Percentiles rank a stretch among this genome's conserved stretches.
phyloP scores from a whole-genome alignment of 2,329 filamentous ascomycete species.

The Fusarium hainanense region DNA sequence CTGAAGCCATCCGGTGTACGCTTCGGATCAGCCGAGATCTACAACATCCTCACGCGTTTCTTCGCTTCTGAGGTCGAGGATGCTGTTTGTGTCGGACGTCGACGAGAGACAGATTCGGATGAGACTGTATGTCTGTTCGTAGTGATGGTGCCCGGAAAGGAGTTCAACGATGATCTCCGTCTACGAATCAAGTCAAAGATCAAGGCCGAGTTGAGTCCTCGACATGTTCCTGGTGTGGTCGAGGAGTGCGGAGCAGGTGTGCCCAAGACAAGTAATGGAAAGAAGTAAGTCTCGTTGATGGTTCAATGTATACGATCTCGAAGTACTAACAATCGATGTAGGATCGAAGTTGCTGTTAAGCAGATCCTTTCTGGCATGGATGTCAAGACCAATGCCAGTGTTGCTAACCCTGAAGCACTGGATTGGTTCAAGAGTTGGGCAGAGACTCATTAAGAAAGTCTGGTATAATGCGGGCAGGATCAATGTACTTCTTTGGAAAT shows the following conservation, averaged over 20 bases:
- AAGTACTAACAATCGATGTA: constrained; percentile 48
- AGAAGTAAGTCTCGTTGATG: constrained; percentile 73
- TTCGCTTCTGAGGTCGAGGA: constrained; percentile 85
- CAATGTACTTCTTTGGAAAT: not conserved
- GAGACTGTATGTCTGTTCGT: constrained; percentile 92
- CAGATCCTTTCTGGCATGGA: constrained; percentile 91
- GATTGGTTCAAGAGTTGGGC: constrained; percentile 90
- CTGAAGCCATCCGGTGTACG: constrained; percentile 91
- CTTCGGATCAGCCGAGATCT: constrained; percentile 95
- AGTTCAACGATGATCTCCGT: constrained; percentile 70
- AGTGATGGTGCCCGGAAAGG: constrained; percentile 72
- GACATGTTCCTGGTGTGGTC: constrained; percentile 88
- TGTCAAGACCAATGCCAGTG: constrained; percentile 89
- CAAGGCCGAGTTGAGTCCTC: constrained; percentile 81
- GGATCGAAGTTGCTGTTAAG: constrained; percentile 94
- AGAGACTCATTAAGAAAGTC: constrained; percentile 55
- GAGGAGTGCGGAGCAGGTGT: constrained; percentile 84
- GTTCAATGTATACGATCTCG: not conserved
- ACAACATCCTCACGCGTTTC: constrained; percentile 89
- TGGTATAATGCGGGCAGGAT: too few species aligned
- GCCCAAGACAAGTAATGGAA: constrained; percentile 92
- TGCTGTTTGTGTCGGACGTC: constrained; percentile 85
- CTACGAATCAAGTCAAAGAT: constrained; percentile 74
- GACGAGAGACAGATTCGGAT: constrained; percentile 77
- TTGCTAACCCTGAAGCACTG: constrained; percentile 90